These are phyloP conservation scores for Arthrobotrys sphaeroides DNA, from an alignment of 2,329 filamentous ascomycete species.

Conservation along the genomic window DNA sequence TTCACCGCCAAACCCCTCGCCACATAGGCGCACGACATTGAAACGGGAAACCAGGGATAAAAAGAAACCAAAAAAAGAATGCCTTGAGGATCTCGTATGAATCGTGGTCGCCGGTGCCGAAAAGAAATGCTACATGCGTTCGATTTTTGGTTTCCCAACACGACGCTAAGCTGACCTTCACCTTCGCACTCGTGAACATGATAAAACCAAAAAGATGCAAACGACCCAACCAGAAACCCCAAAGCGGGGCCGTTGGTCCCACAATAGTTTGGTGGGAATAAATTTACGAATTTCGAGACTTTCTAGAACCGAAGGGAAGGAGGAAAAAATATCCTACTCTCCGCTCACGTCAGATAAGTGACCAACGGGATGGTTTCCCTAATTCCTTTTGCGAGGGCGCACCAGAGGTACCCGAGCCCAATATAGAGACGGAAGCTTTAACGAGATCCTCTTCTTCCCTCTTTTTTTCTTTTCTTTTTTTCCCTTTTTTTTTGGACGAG, in stretches of 20 bases:
- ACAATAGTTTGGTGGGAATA: not conserved
- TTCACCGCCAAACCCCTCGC: conserved; percentile 7
- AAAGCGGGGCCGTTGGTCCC: not conserved
- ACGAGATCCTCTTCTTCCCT: too few species aligned
- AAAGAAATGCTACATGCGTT: not conserved
- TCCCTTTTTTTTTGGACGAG: not conserved
- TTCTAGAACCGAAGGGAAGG: conserved; percentile 5
- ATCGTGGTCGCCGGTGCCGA: conserved; percentile 46
- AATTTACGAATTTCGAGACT: not conserved
- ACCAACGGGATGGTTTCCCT: not conserved
- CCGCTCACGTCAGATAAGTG: conserved; percentile 51
- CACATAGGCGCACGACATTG: not conserved
- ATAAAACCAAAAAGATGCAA: not conserved
- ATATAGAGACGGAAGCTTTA: conserved; percentile 5
- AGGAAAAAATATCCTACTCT: conserved; percentile 4
- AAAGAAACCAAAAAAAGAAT: not conserved
- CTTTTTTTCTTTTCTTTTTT: too few species aligned
- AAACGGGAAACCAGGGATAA: not conserved
- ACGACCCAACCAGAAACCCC: conserved; percentile 12
- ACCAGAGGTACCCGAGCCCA: conserved; percentile 6
- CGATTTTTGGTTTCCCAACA: not conserved
- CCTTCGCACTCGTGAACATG: conserved; percentile 39
- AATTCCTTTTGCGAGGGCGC: conserved; percentile 29
- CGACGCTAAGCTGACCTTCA: conserved; percentile 43
- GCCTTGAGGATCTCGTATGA: not conserved